phyloP scores from a whole-genome alignment of 495 filamentous ascomycete species.

The Letharia lupina region DNA sequence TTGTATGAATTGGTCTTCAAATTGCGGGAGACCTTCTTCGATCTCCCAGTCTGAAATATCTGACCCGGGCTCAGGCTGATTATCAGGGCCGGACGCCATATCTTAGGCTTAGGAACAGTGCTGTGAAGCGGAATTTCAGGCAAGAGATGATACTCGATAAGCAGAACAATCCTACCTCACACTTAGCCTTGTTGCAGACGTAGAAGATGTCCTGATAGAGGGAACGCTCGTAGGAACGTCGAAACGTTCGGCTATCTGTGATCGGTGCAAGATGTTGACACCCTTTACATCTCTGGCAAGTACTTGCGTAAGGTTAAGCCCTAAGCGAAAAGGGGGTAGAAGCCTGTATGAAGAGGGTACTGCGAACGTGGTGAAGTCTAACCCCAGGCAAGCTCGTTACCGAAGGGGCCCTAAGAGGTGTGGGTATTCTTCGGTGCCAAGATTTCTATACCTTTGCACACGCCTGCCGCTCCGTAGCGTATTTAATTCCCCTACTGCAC shows the following conservation, averaged over 20 bases:
- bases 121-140: background rate
- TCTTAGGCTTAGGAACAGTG: background rate
- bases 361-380: too few relatives aligned
- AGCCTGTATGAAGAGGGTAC: too few relatives aligned
- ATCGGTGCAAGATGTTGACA: background rate
- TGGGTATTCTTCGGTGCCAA: too few relatives aligned
- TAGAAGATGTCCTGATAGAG: background rate
- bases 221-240: background rate
- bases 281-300: background rate
- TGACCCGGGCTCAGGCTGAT: slow-evolving; percentile 15
- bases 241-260: background rate
- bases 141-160: background rate
- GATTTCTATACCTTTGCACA: background rate
- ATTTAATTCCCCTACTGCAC: background rate
- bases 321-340: too few relatives aligned
- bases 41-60: slow-evolving; percentile 38
- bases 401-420: too few relatives aligned
- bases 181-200: background rate
- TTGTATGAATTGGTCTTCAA: slow-evolving; percentile 66
- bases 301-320: background rate
- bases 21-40: slow-evolving; percentile 43
- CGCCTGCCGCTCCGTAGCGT: background rate
- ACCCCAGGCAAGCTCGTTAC: too few relatives aligned
- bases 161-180: background rate
- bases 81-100: slow-evolving; percentile 4